Evolutionary conservation across 306 rosid genomes (phyloP).

Genomic region (Glycine soja): DNA sequence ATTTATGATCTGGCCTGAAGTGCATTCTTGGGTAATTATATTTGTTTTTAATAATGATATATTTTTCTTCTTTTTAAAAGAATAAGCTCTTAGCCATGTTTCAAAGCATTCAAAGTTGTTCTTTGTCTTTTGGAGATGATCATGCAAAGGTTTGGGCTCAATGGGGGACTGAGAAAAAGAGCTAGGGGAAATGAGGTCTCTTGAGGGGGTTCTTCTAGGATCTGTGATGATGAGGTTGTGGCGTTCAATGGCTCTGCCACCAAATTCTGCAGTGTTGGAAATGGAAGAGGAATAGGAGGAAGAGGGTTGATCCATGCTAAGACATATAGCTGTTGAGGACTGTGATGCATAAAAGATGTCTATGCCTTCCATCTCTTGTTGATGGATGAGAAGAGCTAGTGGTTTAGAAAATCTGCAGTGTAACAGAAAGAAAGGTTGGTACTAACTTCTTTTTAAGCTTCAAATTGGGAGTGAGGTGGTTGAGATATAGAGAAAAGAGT

Average conservation of each 20-base stretch:
- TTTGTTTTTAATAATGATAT: background rate
- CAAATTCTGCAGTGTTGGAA: conserved; percentile 57
- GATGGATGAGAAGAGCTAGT: no score
- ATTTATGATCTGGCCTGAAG: conserved; percentile 59
- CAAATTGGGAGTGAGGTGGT: conserved; percentile 13
- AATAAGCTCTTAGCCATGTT: no score
- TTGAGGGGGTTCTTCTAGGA: conserved; percentile 59
- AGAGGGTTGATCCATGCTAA: conserved; percentile 69
- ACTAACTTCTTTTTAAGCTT: conserved; percentile 54
- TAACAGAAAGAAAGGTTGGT: conserved; percentile 6
- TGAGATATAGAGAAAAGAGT: background rate
- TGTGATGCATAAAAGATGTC: conserved; percentile 82
- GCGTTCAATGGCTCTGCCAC: conserved; percentile 89
- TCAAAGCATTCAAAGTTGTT: conserved; percentile 4
- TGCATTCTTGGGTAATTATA: conserved; percentile 80
- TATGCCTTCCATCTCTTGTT: conserved; percentile 60
- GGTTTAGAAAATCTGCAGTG: no score
- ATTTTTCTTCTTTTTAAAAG: no score
- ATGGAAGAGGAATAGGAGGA: conserved; percentile 31
- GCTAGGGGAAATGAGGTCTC: conserved; percentile 44
- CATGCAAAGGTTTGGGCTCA: conserved; percentile 53
- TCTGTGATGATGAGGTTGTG: conserved; percentile 89
- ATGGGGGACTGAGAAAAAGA: conserved; percentile 48
- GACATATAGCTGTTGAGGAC: conserved; percentile 84
- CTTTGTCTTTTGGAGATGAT: conserved; percentile 54